Percentiles rank a stretch among this genome's conserved stretches.
Evolutionary conservation across 208 protist genomes (phyloP).

Genomic region (Balamuthia mandrillaris): DNA sequence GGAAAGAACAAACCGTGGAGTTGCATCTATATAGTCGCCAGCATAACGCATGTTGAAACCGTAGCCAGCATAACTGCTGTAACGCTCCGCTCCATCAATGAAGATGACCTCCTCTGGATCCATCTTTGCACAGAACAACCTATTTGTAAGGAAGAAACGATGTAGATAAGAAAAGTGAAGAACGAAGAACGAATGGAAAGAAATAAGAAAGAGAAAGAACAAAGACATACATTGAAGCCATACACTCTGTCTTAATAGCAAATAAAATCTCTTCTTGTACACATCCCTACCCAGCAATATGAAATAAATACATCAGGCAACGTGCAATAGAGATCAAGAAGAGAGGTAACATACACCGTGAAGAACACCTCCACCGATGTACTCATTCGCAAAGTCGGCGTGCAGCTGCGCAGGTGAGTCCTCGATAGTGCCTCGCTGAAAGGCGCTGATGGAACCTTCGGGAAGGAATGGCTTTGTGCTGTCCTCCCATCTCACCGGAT

Average conservation of each 20-base stretch:
- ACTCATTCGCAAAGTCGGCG: slow-evolving; percentile 84
- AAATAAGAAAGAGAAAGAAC: neutral
- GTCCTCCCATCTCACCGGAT: neutral
- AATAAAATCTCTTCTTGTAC: slow-evolving; percentile 88
- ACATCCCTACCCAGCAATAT: slow-evolving; percentile 59
- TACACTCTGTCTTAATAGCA: slow-evolving; percentile 74
- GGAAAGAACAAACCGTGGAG: neutral
- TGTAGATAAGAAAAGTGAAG: neutral
- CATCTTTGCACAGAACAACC: slow-evolving; percentile 74
- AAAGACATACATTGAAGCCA: slow-evolving; percentile 52
- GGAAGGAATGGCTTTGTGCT: neutral
- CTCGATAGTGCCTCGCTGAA: slow-evolving; percentile 66
- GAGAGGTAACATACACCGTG: slow-evolving; percentile 5
- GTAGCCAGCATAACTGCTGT: slow-evolving; percentile 75
- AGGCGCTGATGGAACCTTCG: neutral
- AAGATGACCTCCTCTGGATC: slow-evolving; percentile 73
- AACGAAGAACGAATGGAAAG: neutral
- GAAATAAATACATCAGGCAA: neutral
- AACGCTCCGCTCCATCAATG: slow-evolving; percentile 69
- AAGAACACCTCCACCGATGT: slow-evolving; percentile 80
- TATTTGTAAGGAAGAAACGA: neutral
- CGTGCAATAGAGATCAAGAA: neutral
- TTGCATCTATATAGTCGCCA: neutral
- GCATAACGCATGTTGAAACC: slow-evolving; percentile 57
- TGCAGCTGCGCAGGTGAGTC: slow-evolving; percentile 66